These are phyloP conservation scores for Xerophyta viscosa DNA, from an alignment of 106 monocot genomes.

Conservation along the genomic window DNA sequence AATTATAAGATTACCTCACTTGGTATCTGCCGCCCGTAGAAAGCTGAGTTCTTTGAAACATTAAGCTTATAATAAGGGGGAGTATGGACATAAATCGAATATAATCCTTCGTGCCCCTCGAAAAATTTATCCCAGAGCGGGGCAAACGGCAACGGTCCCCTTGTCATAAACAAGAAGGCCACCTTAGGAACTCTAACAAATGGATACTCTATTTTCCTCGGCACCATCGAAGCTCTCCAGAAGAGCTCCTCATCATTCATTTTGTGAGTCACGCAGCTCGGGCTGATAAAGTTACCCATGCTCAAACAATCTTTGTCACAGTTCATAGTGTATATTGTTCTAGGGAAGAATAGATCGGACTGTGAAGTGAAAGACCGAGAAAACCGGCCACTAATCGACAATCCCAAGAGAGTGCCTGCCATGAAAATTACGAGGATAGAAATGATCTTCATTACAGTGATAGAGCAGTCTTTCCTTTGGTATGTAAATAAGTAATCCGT, in stretches of 20 bases:
- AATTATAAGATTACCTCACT: constrained; percentile 46
- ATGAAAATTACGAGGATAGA: constrained; percentile 56
- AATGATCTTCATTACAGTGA: constrained; percentile 36
- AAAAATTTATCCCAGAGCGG: constrained; percentile 88
- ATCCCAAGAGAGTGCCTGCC: constrained; percentile 54
- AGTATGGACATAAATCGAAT: constrained; percentile 68
- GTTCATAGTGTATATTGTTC: constrained; percentile 20
- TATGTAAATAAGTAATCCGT: constrained; percentile 27
- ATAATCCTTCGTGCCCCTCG: constrained; percentile 54
- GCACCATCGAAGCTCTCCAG: constrained; percentile 84
- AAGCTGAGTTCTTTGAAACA: constrained; percentile 50
- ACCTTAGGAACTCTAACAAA: constrained; percentile 78
- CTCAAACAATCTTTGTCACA: constrained; percentile 29
- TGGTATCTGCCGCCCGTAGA: constrained; percentile 74
- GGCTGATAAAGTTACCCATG: constrained; percentile 46
- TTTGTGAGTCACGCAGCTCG: constrained; percentile 35
- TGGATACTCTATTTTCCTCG: constrained; percentile 53
- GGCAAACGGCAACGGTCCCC: constrained; percentile 64
- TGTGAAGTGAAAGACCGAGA: constrained; percentile 28
- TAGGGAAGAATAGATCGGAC: constrained; percentile 49
- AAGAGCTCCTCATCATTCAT: constrained; percentile 80
- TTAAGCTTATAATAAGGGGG: constrained; percentile 63
- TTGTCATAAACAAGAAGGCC: constrained; percentile 78
- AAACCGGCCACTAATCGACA: constrained; percentile 39
- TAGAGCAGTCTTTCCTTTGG: constrained; percentile 52